A percentile compares a stretch with the other conserved stretches of the same genome.
Evolutionary conservation across 768 basidiomycete species (phyloP).

Genomic region (Kwoniella pini): DNA sequence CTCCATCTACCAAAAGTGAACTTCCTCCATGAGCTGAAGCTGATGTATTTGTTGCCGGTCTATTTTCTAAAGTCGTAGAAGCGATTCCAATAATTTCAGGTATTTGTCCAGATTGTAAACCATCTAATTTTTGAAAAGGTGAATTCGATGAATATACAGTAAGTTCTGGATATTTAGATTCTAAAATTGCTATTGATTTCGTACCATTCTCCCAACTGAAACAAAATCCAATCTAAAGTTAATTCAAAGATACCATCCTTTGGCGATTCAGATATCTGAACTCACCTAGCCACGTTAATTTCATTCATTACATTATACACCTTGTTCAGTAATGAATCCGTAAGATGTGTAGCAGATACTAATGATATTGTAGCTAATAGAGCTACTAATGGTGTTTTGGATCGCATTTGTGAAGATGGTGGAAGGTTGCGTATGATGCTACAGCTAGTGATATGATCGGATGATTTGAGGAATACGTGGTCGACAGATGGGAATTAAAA

Average conservation of each 20-base stretch:
- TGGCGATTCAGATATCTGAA: neutral
- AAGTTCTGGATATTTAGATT: conserved; percentile 46
- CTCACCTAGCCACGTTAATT: conserved; percentile 39
- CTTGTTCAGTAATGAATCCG: conserved; percentile 30
- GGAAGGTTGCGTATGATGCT: no score
- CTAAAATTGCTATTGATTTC: conserved; percentile 45
- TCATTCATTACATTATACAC: conserved; percentile 47
- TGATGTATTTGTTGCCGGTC: conserved; percentile 26
- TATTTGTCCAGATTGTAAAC: conserved; percentile 28
- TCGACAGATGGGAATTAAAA: neutral
- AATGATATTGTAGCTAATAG: conserved; percentile 62
- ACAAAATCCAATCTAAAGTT: neutral
- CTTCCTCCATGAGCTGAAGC: conserved; percentile 15
- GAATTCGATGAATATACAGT: conserved; percentile 36
- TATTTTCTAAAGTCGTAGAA: conserved; percentile 42
- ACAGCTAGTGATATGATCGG: neutral
- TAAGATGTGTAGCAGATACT: conserved; percentile 33
- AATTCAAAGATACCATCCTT: conserved; percentile 1
- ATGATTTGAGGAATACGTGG: neutral
- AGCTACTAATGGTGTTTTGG: conserved; percentile 54
- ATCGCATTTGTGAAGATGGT: conserved; percentile 50
- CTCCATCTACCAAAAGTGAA: conserved; percentile 43
- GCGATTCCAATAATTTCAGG: conserved; percentile 43
- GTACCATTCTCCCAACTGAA: conserved; percentile 53
- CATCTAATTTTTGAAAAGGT: conserved; percentile 29